Base-by-base conservation (phyloP, 345 rosid species). In the Capsella bursapastoris region DNA sequence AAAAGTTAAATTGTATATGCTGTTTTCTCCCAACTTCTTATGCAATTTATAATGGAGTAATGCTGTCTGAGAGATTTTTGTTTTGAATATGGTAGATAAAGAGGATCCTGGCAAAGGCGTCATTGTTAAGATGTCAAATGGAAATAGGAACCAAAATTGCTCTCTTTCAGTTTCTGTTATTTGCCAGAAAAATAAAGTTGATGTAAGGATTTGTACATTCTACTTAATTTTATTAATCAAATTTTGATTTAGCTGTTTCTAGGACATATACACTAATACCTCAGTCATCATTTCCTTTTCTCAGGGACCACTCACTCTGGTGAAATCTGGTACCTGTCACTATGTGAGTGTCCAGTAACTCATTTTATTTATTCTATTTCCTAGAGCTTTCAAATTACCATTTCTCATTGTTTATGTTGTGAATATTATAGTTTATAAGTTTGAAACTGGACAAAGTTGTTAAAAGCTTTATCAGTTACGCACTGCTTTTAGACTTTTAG, bases 41-140 rank as follows among this genome's bases (percentile, higher is more conserved):
- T 32, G 70, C 22, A 22, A 45, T 38, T 38, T 25, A 13, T 40
- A 57, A 59, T 62, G 59, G 62, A 38, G 25, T 25, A 14, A 34
- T 71, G 28, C 10, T 57, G 25, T 70, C 68, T 82, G 22, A 63
- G 57, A 60, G 27, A 51, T 52, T 1, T 79, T 77, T 61, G 78
- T 74, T 55, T 74, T 64, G 37, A 57, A 69, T 68, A 51, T 37
- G 55, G 66, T 85, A 96, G 98, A 96, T 83, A 60, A 82, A 57
- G 68, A 78, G 68, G 86, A 90, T 83, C 99, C 97, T 27, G 82
- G 82, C 66, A 87, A 78, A 73, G 99, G 97, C 70, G 90, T 96
- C 70, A 76, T 73, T 82, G 87, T 92, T 74, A 90, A 80, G 79
- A 90, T 92, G 91, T 85, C 86, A 66, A 68, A 69, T 74, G 62